These are phyloP conservation scores for Xylaria flabelliformis DNA, from an alignment of 495 filamentous ascomycete species.

Conservation along the genomic window DNA sequence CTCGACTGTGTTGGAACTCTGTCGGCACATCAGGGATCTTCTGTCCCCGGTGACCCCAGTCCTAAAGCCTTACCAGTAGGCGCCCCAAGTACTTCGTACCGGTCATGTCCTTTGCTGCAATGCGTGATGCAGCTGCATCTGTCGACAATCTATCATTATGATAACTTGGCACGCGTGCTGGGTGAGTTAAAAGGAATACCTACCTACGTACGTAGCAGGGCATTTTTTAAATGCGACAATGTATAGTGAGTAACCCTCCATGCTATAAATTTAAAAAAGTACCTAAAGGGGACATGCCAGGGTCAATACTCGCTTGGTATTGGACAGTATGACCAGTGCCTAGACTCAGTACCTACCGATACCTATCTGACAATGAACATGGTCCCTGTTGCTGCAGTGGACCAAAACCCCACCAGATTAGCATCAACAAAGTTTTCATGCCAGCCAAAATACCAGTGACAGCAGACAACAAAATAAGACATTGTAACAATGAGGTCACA, in stretches of 20 bases:
- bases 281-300: constrained; percentile 25
- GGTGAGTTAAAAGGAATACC: background rate
- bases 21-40: constrained; percentile 27
- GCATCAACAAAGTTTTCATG: background rate
- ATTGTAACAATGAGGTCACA: background rate
- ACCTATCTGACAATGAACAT: constrained; percentile 12
- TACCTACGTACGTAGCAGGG: no score
- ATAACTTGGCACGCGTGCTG: background rate
- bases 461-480: constrained; percentile 3
- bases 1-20: constrained; percentile 25
- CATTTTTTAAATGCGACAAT: background rate
- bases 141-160: background rate
- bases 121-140: background rate
- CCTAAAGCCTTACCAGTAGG: background rate
- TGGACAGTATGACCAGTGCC: constrained; percentile 18
- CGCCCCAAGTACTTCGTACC: background rate
- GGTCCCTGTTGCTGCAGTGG: background rate
- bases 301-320: constrained; percentile 16
- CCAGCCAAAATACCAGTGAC: constrained; percentile 4
- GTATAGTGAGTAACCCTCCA: constrained; percentile 19
- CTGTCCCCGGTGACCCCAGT: constrained; percentile 8
- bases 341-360: constrained; percentile 22
- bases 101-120: background rate
- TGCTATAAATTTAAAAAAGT: constrained; percentile 11
- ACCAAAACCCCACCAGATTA: background rate